These are phyloP conservation scores for Ochromonas danica DNA, from an alignment of 108 stramenopile genomes.

Conservation along the genomic window DNA sequence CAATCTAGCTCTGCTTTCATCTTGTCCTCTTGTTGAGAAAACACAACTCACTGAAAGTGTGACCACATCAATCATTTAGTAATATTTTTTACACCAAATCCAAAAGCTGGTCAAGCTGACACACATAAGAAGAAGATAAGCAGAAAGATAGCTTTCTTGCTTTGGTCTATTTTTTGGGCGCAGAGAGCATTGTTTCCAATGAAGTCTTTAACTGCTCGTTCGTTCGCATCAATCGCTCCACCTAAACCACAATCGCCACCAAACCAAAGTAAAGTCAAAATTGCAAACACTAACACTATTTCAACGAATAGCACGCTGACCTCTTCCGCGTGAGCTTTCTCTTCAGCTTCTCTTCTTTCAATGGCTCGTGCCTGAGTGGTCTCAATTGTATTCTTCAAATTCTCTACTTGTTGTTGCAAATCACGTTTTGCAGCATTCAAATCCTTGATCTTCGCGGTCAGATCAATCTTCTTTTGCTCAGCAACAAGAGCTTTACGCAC, in stretches of 20 bases:
- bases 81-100: too few species aligned
- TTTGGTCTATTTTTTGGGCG: conserved; percentile 66
- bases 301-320: conserved; percentile 43
- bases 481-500: conserved; percentile 69
- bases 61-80: too few species aligned
- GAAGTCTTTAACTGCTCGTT: conserved; percentile 66
- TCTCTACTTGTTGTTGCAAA: conserved; percentile 58
- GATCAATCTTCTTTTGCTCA: conserved; percentile 62
- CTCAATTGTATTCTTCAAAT: conserved; percentile 28
- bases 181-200: conserved; percentile 63
- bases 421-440: conserved; percentile 56
- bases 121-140: too few species aligned
- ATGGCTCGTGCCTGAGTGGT: neutral
- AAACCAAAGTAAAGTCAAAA: neutral
- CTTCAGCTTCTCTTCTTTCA: conserved; percentile 6
- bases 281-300: conserved; percentile 42
- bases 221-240: conserved; percentile 56
- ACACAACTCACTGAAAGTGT: too few species aligned
- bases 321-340: conserved; percentile 44
- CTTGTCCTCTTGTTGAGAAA: too few species aligned
- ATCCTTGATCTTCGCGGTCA: conserved; percentile 53
- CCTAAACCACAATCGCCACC: conserved; percentile 40
- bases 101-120: too few species aligned
- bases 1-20: too few species aligned
- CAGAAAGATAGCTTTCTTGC: too few species aligned